A percentile compares a stretch with the other conserved stretches of the same genome.
Evolutionary conservation across 2,329 filamentous ascomycete genomes (phyloP).

Genomic region (Calonectria henricotiae): DNA sequence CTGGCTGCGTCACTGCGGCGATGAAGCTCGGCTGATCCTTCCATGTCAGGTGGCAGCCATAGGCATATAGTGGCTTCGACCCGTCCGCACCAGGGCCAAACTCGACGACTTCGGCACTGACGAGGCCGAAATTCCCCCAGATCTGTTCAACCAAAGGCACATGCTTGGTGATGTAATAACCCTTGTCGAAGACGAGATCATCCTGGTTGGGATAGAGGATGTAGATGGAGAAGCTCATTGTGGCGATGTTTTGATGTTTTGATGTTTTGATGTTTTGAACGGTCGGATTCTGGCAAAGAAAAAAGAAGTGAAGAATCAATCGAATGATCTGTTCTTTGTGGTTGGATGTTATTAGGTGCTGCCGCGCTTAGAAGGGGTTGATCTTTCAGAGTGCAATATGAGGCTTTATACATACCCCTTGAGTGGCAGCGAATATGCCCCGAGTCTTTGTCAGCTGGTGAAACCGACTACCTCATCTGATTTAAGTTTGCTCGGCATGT

Average conservation of each 20-base stretch:
- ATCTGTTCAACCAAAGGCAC: not conserved
- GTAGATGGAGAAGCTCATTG: constrained; percentile 12
- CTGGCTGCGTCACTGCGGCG: not conserved
- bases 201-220: constrained; percentile 17
- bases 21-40: constrained; percentile 12
- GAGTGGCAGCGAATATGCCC: not conserved
- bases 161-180: constrained; percentile 6
- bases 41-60: constrained; percentile 17
- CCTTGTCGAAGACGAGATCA: constrained; percentile 16
- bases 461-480: not conserved
- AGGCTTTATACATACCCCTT: not conserved
- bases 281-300: not conserved
- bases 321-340: not conserved
- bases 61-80: not conserved
- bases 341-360: not conserved
- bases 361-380: not conserved
- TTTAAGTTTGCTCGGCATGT: constrained; percentile 1
- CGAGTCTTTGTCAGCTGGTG: not conserved
- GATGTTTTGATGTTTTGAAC: constrained; percentile 8
- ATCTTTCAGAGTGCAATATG: not conserved
- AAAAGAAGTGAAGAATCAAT: not conserved
- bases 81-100: constrained; percentile 6
- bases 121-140: not conserved
- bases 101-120: constrained; percentile 15
- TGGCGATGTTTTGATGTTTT: constrained; percentile 14